Evolutionary conservation across 2,329 filamentous ascomycete species (phyloP).

Genomic region (Neonectria hederae): DNA sequence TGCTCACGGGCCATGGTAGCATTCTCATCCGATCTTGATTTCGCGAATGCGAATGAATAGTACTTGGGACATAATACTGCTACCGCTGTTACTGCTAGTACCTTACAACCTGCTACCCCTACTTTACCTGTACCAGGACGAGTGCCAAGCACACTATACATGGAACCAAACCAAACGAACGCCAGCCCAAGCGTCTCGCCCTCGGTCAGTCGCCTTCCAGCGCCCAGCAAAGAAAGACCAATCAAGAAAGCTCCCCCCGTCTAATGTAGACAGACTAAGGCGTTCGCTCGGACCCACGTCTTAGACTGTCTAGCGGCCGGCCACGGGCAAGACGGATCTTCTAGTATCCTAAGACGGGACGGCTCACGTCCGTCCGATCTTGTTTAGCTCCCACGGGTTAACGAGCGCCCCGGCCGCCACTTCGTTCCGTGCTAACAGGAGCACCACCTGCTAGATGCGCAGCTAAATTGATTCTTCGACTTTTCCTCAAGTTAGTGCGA

Average conservation of each 20-base stretch:
- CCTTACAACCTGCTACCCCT: slow-evolving; percentile 1
- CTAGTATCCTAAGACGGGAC: slow-evolving; percentile 12
- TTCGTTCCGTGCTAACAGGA: slow-evolving; percentile 1
- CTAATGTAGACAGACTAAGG: slow-evolving; percentile 26
- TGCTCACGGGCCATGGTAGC: neutral
- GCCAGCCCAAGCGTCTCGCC: slow-evolving; percentile 26
- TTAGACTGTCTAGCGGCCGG: neutral
- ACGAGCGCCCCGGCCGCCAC: slow-evolving; percentile 13
- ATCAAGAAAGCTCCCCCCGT: neutral
- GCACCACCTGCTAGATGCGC: neutral
- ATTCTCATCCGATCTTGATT: slow-evolving; percentile 22
- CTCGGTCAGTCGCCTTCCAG: neutral
- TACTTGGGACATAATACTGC: too few relatives aligned
- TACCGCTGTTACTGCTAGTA: neutral
- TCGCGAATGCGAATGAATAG: neutral
- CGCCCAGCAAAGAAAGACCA: too few relatives aligned
- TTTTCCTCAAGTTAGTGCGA: neutral
- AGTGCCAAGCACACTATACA: neutral
- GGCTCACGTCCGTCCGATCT: slow-evolving; percentile 27
- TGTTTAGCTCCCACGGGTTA: slow-evolving; percentile 19
- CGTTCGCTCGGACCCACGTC: neutral
- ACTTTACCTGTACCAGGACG: neutral
- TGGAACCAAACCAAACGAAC: slow-evolving; percentile 28
- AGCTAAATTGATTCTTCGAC: neutral
- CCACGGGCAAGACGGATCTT: slow-evolving; percentile 3